Evolutionary conservation across 2,329 filamentous ascomycete genomes (phyloP).

Genomic region (Botryotinia narcissicola): DNA sequence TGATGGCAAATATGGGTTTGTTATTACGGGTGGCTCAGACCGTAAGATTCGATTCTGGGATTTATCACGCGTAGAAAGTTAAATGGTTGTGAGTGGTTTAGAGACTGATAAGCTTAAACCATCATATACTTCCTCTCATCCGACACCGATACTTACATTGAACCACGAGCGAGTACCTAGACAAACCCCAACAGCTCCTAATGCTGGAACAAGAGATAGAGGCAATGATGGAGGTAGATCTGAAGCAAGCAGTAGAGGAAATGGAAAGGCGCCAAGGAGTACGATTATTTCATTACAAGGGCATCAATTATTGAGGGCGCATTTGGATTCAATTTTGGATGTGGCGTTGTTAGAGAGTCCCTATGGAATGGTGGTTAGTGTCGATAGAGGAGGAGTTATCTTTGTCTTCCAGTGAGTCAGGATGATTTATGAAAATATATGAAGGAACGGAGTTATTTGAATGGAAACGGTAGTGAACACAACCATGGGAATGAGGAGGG

Average conservation of each 20-base stretch:
- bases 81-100: constrained; percentile 76
- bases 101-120: constrained; percentile 68
- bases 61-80: constrained; percentile 72
- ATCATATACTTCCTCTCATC: constrained; percentile 65
- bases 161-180: constrained; percentile 55
- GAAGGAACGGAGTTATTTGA: constrained; percentile 23
- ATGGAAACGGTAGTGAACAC: constrained; percentile 19
- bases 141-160: constrained; percentile 60
- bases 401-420: constrained; percentile 64
- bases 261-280: constrained; percentile 60
- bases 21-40: constrained; percentile 85
- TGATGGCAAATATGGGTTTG: constrained; percentile 75
- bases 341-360: constrained; percentile 84
- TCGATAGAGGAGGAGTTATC: constrained; percentile 83
- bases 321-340: constrained; percentile 85
- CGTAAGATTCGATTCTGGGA: constrained; percentile 96
- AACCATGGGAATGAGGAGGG: background rate
- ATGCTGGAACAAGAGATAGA: constrained; percentile 31
- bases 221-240: constrained; percentile 30
- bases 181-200: constrained; percentile 35
- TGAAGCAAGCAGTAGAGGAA: constrained; percentile 33
- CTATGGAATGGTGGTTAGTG: constrained; percentile 89
- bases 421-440: background rate
- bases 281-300: constrained; percentile 88
- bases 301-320: constrained; percentile 78